Evolutionary conservation across 192 early-diverging fungal species (phyloP), one percentile per base, ranked within the genome.

Genomic region (Coemansia javaensis): DNA sequence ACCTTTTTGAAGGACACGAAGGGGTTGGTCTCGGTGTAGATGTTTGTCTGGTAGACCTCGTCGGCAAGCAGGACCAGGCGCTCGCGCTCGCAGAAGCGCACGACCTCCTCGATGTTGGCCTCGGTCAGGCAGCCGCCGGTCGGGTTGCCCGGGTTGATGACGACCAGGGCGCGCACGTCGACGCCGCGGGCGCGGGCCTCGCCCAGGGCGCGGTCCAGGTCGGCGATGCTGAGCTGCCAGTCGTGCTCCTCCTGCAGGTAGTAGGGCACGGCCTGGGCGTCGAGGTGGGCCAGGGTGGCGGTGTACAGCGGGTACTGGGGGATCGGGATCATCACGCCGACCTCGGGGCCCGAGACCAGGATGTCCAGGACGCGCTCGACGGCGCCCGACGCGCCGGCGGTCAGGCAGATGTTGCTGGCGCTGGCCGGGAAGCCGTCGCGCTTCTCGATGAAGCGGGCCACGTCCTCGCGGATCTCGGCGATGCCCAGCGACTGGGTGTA

Each of bases 121-220:
- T 82, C 77, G 14, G 66, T 63, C 34, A 98, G 78, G 59, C 84
- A 89, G 53, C 91, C 89, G 42, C 96, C 96, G 3, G 96, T 99
- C 16, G 96, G 96, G 81, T 99, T 99, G 24, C 96, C 96, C 13
- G 96, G 96, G 64, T 99, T 99, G 58, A 99, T 97, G 34, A 99
- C 90, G 46, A 87, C 91, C 39, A 99, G 64, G 2, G 94, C 96
- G 37, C 94, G 88, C 18, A 96, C 90, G 20, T 99, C 93, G 12
- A 83, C 55, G 40, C 90, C 92, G 16, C 78, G 63, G 15, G 47
- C 63, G 37, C 81, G 77, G 4, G 89, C 86, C 44, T 84, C 77
- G 16, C 56, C 30, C 14, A 91, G 66, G 12, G 89, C 78, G 11
- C 73, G 49, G 48, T 71, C 53, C 15, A 99, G 77, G 36, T 90